Conservation (phyloP, 306 rosid genomes). For the Ormosia semicastrata region DNA sequence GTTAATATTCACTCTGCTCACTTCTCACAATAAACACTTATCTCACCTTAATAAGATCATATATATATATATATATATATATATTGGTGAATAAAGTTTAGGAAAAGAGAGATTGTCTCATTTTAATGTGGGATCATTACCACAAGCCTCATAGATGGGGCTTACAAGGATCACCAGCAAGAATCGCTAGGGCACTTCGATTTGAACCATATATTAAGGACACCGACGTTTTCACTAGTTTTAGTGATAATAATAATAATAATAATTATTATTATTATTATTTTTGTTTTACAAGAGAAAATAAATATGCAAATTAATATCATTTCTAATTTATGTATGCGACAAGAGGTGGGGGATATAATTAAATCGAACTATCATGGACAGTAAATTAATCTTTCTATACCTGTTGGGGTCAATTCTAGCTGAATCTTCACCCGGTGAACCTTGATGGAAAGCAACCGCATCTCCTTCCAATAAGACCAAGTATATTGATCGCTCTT, state of each 20-base stretch:
- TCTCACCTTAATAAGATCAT: too few species aligned
- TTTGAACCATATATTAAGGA: neutral
- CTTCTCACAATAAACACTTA: too few species aligned
- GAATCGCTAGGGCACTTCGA: neutral
- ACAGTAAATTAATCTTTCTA: neutral
- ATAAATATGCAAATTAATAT: neutral
- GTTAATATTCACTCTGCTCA: too few species aligned
- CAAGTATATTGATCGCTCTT: slow-evolving; percentile 56
- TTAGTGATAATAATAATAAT: neutral
- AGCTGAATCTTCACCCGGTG: slow-evolving; percentile 18
- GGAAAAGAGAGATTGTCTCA: neutral
- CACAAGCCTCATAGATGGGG: neutral
- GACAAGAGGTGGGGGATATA: neutral
- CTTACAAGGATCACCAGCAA: neutral
- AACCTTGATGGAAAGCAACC: slow-evolving; percentile 43
- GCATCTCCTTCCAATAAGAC: slow-evolving; percentile 66
- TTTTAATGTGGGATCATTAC: neutral
- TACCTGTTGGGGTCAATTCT: slow-evolving; percentile 36
- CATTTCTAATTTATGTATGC: neutral
- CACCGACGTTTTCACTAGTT: neutral
- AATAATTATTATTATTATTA: too few species aligned
- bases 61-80: too few species aligned
- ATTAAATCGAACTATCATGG: neutral
- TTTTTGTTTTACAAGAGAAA: neutral
- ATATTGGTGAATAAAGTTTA: neutral